phyloP scores from a whole-genome alignment of 192 early-diverging fungal species.

The Podila horticola region DNA sequence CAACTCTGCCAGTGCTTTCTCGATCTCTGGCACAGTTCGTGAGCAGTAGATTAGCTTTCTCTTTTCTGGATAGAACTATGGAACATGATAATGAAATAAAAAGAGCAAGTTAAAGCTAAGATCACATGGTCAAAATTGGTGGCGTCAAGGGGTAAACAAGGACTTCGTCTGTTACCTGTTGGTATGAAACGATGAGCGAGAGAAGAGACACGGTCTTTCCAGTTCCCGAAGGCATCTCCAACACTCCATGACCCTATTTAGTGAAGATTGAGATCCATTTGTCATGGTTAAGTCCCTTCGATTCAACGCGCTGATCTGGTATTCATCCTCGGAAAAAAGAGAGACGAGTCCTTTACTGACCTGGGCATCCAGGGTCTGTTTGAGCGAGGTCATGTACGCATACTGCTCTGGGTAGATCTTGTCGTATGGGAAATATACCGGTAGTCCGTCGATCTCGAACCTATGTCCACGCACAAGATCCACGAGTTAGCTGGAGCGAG shows the following conservation, averaged over 20 bases:
- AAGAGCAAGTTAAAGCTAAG: background rate
- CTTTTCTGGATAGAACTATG: constrained; percentile 84
- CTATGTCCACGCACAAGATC: constrained; percentile 31
- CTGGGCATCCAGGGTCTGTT: constrained; percentile 90
- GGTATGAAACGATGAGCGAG: constrained; percentile 96
- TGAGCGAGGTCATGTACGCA: constrained; percentile 97
- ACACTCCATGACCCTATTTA: constrained; percentile 88
- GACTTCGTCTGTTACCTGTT: constrained; percentile 65
- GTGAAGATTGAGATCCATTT: constrained; percentile 4
- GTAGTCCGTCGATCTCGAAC: constrained; percentile 86
- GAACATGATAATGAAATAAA: background rate
- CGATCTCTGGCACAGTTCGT: constrained; percentile 99
- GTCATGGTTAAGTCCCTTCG: background rate
- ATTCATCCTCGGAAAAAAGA: background rate
- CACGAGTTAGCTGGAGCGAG: no score
- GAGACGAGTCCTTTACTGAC: constrained; percentile 48
- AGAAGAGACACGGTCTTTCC: constrained; percentile 98
- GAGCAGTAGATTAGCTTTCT: constrained; percentile 99
- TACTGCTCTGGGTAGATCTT: constrained; percentile 99
- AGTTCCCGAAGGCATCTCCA: constrained; percentile 99
- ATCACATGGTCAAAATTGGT: constrained; percentile 20
- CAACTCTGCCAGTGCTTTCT: constrained; percentile 97
- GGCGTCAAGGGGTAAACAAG: constrained; percentile 18
- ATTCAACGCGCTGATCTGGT: background rate
- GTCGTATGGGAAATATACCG: constrained; percentile 98